Base-by-base conservation (phyloP, 179 eudicot genomes). In the Corrigiola litoralis region DNA sequence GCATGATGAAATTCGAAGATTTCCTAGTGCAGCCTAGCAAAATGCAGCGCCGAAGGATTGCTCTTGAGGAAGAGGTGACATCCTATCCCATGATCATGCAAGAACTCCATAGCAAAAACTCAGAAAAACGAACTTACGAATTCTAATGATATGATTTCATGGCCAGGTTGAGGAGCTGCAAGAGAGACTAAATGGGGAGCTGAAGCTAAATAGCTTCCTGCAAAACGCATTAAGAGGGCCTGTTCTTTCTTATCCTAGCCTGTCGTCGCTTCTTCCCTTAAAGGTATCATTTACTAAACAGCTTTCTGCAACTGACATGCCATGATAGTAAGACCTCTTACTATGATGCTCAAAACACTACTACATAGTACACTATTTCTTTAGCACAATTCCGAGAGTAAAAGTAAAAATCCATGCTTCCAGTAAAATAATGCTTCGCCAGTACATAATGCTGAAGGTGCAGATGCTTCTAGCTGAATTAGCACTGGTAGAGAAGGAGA, bases 1-100 rank as follows among this genome's bases (percentile, higher is more conserved):
- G 37, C 72, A 73, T 24, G 24, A 86, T 90, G 96, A 87, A 87
- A 77, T 85, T 90, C 67, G 91, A 87, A 67, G 89, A 87, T 31
- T 76, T 87, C 48, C 63, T 90, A 54, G 82, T 79, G 87, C 81
- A 73, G 68, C 68, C 83, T 18, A 67, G 74, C 14, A 85, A 90
- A n/a, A 78, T 68, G 32, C 79, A 82, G 45, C 76, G 68, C 14
- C 79, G 52, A 52, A 72, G 70, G 61, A 61, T 55, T 5, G 76
- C 83, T 17, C 92, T 90, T n/a, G 73, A 84, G 68, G 74, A 84
- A 57, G 89, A 87, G 97, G 94, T 82, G 58, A 21, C 5, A 4
- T 28, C 9, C 11, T 16, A 34, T 1, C 25, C 47, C 13, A 28
- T 8, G 12, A 36, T 46, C 11, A 9, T 34, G 5, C 6, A 7